phyloP scores from a whole-genome alignment of 805 yeast species.

The Yarrowia sp. region DNA sequence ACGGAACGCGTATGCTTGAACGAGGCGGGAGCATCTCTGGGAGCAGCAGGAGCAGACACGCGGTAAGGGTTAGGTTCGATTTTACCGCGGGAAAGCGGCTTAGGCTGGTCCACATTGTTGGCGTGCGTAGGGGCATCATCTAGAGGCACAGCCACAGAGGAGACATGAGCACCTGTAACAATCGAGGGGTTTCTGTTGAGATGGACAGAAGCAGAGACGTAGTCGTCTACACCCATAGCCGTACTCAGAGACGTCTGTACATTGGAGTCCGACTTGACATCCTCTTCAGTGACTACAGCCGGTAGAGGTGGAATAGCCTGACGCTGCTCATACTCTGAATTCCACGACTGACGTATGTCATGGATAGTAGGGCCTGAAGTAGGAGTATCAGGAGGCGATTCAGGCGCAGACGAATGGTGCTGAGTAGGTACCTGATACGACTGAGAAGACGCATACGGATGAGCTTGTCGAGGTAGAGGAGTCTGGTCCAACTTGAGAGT shows the following conservation, averaged over 20 bases:
- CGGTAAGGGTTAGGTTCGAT: neutral
- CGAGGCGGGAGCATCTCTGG: neutral
- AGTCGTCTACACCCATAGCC: conserved; percentile 11
- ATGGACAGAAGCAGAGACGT: conserved; percentile 4
- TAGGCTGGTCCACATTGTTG: conserved; percentile 9
- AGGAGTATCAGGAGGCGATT: conserved; percentile 9
- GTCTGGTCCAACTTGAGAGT: neutral
- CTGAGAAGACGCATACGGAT: neutral
- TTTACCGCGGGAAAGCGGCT: neutral
- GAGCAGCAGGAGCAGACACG: neutral
- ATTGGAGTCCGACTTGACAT: neutral
- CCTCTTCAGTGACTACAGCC: conserved; percentile 3
- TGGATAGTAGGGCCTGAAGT: conserved; percentile 9
- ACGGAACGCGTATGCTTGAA: neutral
- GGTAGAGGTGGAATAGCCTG: conserved; percentile 2
- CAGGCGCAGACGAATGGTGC: neutral
- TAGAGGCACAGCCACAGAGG: conserved; percentile 17
- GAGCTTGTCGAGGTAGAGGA: neutral
- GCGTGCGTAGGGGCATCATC: neutral
- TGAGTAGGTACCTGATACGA: neutral
- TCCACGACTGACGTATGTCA: neutral
- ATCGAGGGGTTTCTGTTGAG: conserved; percentile 31
- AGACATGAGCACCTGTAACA: conserved; percentile 33
- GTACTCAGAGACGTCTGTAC: conserved; percentile 10
- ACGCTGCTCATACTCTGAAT: neutral